Conservation (phyloP, 352 stramenopile genomes). For the Halophytophthora batemanensis region DNA sequence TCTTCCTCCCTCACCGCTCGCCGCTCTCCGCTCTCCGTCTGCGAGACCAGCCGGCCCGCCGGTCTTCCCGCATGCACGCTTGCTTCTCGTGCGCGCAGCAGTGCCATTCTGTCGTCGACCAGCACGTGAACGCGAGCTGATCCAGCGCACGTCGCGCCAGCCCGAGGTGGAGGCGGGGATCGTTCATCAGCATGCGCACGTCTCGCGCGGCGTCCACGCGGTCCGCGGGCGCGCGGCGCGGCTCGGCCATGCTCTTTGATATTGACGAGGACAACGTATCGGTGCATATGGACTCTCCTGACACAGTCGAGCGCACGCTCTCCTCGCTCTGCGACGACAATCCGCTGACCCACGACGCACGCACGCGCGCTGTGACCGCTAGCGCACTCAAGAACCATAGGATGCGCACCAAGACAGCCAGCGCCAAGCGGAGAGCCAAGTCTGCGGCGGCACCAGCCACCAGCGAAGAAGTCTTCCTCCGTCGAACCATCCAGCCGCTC, state of each 20-base stretch:
- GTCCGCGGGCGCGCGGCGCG: constrained; percentile 12
- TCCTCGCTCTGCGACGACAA: constrained; percentile 10
- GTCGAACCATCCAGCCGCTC: constrained; percentile 14
- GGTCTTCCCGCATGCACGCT: too few relatives aligned
- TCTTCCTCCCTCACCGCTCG: too few relatives aligned
- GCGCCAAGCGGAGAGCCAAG: background rate
- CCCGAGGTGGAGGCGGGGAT: too few relatives aligned
- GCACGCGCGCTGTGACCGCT: background rate
- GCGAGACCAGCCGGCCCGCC: background rate
- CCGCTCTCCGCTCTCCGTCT: too few relatives aligned
- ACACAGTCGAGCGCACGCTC: constrained; percentile 14
- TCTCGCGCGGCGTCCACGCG: constrained; percentile 25
- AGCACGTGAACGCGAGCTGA: background rate
- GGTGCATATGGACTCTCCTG: constrained; percentile 10
- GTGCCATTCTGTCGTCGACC: background rate
- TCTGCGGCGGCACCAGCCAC: constrained; percentile 2
- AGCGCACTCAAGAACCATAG: too few relatives aligned
- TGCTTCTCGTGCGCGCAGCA: background rate
- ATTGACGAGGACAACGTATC: constrained; percentile 39
- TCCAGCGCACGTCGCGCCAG: background rate
- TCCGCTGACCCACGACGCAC: constrained; percentile 12
- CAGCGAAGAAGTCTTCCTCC: constrained; percentile 5
- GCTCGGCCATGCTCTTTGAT: constrained; percentile 38
- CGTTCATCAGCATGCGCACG: constrained; percentile 12
- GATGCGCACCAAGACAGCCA: too few relatives aligned